Evolutionary conservation across 495 filamentous ascomycete species (phyloP), one percentile per base, ranked within the genome.

Genomic region (Daldinia loculata): DNA sequence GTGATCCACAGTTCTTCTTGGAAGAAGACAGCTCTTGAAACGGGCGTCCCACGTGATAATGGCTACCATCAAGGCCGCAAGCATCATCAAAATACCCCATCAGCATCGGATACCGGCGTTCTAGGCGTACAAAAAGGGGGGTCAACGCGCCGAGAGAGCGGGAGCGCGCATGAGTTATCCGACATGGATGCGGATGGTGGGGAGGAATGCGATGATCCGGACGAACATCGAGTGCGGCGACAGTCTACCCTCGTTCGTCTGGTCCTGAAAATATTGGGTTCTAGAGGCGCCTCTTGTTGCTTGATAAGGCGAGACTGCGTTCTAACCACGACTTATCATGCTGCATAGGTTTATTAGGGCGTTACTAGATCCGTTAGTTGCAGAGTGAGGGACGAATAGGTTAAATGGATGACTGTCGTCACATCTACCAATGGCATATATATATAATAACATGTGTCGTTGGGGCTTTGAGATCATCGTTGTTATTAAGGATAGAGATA

Each of bases 11-110:
- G 83, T 97, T 95, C 90, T 97, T 97, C 91, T 80, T 97, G 79
- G 94, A 97, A 79, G 94, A 97, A 59, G 66, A 83, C 70, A 84
- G 79, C 63, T 90, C 84, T 84, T 95, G 86, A 95, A 90, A 81
- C 75, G 77, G 81, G 79, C 81, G 74, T 70, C 63, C 74, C 70
- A n/a, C 75, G 75, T 58, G 76, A 80, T 70, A 80, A 86, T 67
- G 69, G 56, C 60, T 59, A 68, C 60, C 64, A 61, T 5, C 58
- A 80, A 19, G 69, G 78, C 61, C 67, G 65, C 74, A 56, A 67
- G 56, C 65, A 67, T 58, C 63, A 72, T 66, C 36, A 63, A 32
- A 69, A 78, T 66, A 75, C 79, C 75, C 66, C 69, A 63, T 66
- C 58, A 68, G 81, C 79, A 80, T 82, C 71, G 38, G 75, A 74